Base-by-base conservation (phyloP, 106 monocot species). In the Apostasia shenzhenica region DNA sequence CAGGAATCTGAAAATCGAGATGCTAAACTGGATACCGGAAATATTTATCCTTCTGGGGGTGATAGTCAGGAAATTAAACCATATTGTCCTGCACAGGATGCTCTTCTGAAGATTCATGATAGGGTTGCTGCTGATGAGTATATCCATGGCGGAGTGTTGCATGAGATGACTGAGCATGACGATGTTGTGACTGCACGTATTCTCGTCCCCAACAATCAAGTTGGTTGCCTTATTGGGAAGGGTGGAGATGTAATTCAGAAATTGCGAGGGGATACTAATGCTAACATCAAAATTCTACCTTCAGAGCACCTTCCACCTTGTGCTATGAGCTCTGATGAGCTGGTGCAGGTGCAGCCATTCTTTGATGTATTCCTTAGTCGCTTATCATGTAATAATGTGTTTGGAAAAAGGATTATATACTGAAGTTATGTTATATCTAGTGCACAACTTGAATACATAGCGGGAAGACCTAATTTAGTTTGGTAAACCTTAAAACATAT, bases 191-290 rank as follows among this genome's bases (percentile, higher is more conserved):
- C 62, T 45, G 82, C 84, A 46, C 82, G 91, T 44, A 75, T 91
- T 78, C 70, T 91, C 49, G 84, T 91, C 54, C 91, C 84, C 45
- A 75, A 61, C 13, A 91, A 84, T 77, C 91, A 91, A 69, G 84
- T 87, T 66, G 91, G 91, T 3, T 91, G 91, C 58, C 87, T 91
- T 72, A 55, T 91, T 71, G 91, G 91, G 14, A 91, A 91, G 76
- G 87, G 87, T 63, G 91, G 91, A 70, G 73, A 69, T 59, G 63
- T 91, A 55, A 85, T 91, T 63, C 67, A 91, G 59, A 75, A 78
- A 67, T 62, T 91, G 66, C 76, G 87, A 73, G 76, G 73, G 57
- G 84, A 91, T 43, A 84, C 81, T 56, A 78, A 78, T 57, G 87
- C 91, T 5, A 75, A 71, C 63, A 91, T 91, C 69, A 84, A 82